Base-by-base conservation (phyloP, 345 rosid species). In the Pistacia integerrima region DNA sequence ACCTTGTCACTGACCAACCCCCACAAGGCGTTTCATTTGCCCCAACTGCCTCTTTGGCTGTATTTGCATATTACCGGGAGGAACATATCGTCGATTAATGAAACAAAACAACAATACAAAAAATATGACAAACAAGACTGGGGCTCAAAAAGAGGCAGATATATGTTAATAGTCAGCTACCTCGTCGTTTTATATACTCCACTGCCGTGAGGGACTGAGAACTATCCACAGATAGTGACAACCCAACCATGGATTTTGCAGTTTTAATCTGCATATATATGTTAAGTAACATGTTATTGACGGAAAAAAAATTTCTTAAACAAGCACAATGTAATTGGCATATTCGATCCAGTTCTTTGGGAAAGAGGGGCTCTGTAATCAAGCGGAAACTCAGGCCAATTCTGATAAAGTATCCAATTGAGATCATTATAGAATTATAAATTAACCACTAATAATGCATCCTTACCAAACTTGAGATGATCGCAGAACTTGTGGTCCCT, bases 31-130 rank as follows among this genome's bases (percentile, higher is more conserved):
- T 91, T 88, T 96, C 98, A 76, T 84, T 92, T 55, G 94, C 93
- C 80, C 99, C 97, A 79, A 90, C 93, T 33, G 97, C 94, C 78
- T 96, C 98, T 82, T 93, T 92, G 63, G 89, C 99, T 96, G 86
- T 48, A 79, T 70, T 72, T 48, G 65, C 48, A 60, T 36, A 52
- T 52, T 70, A 67, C 62, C 46, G 5, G 44, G 11, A 11, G 36
- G 11, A 71, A 28, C n/a, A 66, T 36, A 12, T 56, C 25, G 51
- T 72, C 49, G 44, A 46, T n/a, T 55, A 60, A 62, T 30, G 9
- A 68, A 69, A 69, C 11, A 16, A 54, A 70, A 74, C 22, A 56
- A 6, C 17, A 18, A 59, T 63, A 70, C 30, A 61, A 78, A 66
- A 74, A 65, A 56, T 33, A 61, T 18, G 57, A 68, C 52, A 46